Base-by-base conservation (phyloP, 2,329 filamentous ascomycete species). In the Anisogramma anomala region DNA sequence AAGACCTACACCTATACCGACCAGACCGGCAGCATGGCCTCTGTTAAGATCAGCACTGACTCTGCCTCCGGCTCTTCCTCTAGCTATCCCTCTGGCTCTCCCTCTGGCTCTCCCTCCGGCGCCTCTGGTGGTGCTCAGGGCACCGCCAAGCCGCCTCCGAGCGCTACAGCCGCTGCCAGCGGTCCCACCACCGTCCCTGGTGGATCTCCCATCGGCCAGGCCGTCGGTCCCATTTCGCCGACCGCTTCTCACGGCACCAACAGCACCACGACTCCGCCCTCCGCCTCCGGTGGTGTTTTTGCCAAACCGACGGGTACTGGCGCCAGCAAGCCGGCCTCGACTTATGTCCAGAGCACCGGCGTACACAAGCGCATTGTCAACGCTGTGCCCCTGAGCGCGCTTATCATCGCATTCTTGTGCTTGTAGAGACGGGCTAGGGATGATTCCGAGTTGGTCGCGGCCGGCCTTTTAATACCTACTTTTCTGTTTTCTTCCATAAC, bases 1-100 rank as follows among this genome's bases (percentile, higher is more conserved):
- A 67, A 63, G 54, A 59, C 70, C 60, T 77, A 77, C 63, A 53
- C 61, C 45, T 77, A 68, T 52, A 53, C 57, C 15, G 71, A 71
- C 59, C 57, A 63, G 47, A 61, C 61, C 46, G 73, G 72, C 51
- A 63, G 55, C 42, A 69, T 61, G 58, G 45, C 64, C 51, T 70
- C 65, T 63, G 75, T 77, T 63, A 57, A 68, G 50, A 60, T 77
- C 39, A 53, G 60, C 51, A 64, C 61, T 48, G 63, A 58, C 38
- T 54, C 60, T 46, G 55, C 52, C 49, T 47, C 48, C 34, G 47
- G 26, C 49, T 51, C 45, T 41, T 41, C 32, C 37, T 46, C 44
- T 42, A 46, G 40, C 33, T 32, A 39, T 32, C 42, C 43, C 31
- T 44, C 48, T 22, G 33, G 33, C 40, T 50, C 47, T 25, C 30